Evolutionary conservation across 306 rosid genomes (phyloP), one percentile per base, ranked within the genome.

Genomic region (Acacia confusa): DNA sequence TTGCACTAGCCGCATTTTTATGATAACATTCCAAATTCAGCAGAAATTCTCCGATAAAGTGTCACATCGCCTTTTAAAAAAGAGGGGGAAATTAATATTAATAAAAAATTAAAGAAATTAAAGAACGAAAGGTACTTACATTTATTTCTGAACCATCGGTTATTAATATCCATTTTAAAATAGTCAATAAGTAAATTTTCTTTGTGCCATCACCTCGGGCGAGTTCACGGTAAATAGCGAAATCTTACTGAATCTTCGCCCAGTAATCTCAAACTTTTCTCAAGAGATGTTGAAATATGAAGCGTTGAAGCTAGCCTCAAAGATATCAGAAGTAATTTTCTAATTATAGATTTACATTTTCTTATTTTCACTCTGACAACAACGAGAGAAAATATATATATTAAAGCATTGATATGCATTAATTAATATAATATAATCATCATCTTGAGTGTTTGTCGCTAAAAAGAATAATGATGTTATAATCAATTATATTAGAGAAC

Each of bases 1-100:
- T 77, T 66, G 77, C 67, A 44, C 55, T 77, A 61, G 44, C 72
- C 61, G 53, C 70, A 70, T 32, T 30, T 63, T 65, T 67, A 12
- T 9, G 11, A 52, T 58, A 48, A 78, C 78, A 79, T 87, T 87
- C 84, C 70, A 61, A 72, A 36, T 47, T 57, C 24, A 72, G 76
- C 40, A 67, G 32, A 68, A 74, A 79, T 86, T 80, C 82, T 84
- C 79, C 79, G 5, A 70, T 47, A 84, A 84, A 83, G 55, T 58
- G 85, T 89, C 87, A 76, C 73, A 41, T 89, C 83, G 64, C 81
- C 8, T 16, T 55, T 17, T 4, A 4, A 44, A 76, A 78, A 73
- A 65, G 79, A 61, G 1, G 4, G 17, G 15, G 15, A 3, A 57
- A n/a, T 57, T 22, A n/a, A 9, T n/a, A 53, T 36, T 36, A 36